Conservation (phyloP, 192 early-diverging fungal genomes). For the Gamsiella multidivaricata region DNA sequence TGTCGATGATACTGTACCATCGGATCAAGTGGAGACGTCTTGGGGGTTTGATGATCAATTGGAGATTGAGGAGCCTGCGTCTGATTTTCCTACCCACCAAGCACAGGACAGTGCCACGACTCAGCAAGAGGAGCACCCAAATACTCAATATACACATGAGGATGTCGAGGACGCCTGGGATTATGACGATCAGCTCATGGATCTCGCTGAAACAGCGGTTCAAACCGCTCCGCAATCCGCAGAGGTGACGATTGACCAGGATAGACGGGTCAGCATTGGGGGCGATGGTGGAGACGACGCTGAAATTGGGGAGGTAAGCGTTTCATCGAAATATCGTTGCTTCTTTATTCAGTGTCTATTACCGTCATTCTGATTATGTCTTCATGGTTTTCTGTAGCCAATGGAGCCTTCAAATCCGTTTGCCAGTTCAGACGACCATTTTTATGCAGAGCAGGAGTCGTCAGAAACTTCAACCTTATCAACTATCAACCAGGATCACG, state of each 20-base stretch:
- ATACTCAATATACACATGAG: conserved; percentile 13
- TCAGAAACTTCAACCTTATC: neutral
- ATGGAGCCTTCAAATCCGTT: conserved; percentile 10
- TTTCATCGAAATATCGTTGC: neutral
- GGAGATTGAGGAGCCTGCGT: neutral
- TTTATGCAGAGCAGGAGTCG: neutral
- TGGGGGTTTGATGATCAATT: conserved; percentile 9
- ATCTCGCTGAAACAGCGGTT: conserved; percentile 7
- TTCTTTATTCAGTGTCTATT: neutral
- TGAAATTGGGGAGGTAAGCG: neutral
- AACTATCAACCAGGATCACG: neutral
- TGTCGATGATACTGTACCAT: neutral
- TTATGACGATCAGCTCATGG: conserved; percentile 28
- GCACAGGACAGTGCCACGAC: neutral
- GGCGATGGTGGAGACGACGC: neutral
- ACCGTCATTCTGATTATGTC: too few relatives aligned
- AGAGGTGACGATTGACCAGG: neutral
- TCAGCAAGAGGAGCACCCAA: neutral
- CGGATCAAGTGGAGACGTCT: neutral
- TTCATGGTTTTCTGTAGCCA: too few relatives aligned
- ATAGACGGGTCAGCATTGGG: neutral
- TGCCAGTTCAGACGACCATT: conserved; percentile 3
- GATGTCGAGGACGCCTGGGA: conserved; percentile 33
- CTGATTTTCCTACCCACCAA: neutral
- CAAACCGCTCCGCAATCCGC: neutral